Evolutionary conservation across 2,329 filamentous ascomycete genomes (phyloP).

Genomic region (Plenodomus lindquistii): DNA sequence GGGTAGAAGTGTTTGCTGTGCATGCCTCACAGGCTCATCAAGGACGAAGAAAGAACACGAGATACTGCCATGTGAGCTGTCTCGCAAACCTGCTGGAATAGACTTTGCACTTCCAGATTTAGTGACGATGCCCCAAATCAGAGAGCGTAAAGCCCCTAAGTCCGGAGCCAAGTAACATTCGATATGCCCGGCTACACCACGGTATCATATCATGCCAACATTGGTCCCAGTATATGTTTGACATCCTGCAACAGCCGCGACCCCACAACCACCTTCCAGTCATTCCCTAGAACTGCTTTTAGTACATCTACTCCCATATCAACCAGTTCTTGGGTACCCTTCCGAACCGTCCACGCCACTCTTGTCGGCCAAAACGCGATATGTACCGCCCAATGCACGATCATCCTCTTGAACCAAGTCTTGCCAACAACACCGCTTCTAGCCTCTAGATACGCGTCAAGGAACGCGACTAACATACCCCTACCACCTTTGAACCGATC

Average conservation of each 20-base stretch:
- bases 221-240: constrained; percentile 5
- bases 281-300: constrained; percentile 11
- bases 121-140: no score
- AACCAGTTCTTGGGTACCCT: constrained; percentile 31
- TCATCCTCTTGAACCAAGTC: constrained; percentile 30
- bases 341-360: constrained; percentile 33
- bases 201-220: constrained; percentile 2
- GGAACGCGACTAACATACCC: constrained; percentile 32
- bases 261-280: constrained; percentile 26
- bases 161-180: no score
- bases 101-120: no score
- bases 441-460: constrained; percentile 27
- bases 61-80: no score
- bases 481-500: constrained; percentile 38
- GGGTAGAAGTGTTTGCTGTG: no score
- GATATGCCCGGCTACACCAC: no score
- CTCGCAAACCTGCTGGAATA: no score
- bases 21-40: no score
- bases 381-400: constrained; percentile 43
- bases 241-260: constrained; percentile 16
- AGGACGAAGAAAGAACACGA: no score
- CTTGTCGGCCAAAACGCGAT: constrained; percentile 41
- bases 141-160: no score
- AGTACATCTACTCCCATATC: constrained; percentile 25
- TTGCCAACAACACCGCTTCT: constrained; percentile 8